Base-by-base conservation (phyloP, 768 basidiomycete species). In the Leccinum disarticulatum region DNA sequence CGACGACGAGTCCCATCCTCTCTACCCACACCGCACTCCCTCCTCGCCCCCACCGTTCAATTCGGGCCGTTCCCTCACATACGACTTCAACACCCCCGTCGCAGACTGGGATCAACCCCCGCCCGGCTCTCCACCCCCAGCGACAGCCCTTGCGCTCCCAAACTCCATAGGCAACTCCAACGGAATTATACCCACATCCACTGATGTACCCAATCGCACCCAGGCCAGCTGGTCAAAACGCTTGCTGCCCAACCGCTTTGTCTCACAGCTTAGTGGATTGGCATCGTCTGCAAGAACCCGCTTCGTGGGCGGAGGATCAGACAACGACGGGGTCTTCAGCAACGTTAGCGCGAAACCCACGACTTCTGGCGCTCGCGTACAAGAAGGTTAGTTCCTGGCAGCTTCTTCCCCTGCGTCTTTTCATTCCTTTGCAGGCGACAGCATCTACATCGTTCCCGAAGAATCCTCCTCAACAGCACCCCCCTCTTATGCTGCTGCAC, bases 241-340 rank as follows among this genome's bases (percentile, higher is more conserved):
- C n/a, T 80, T 87, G n/a, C 73, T 90, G 22, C 87, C 91, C 11
- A 70, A 72, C n/a, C 75, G 79, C 52, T 77, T 83, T 47, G 68
- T 77, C 22, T 73, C 77, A 15, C 81, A 77, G 55, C 64, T 84
- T 4, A 80, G 83, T n/a, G 62, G 66, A 33, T 64, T 77, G 57
- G 50, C 78, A 36, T 70, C 74, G 25, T 80, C 81, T 15, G 74
- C 73, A 22, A 57, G 63, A 52, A 28, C 58, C 6, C 61, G 31
- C n/a, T 19, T 56, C 17, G 71, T 90, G 6, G 90, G 90, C 30
- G 84, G 86, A 36, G 91, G 90, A 8, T 79, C 79, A 11, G 76
- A 80, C 52, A 94, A 95, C 65, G 94, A 95, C 60, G 96, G 95
- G 17, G 95, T 98, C 22, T 98, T 98, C 74, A 90, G 87, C 33